These are phyloP conservation scores for Verticillium isaacii DNA, from an alignment of 2,329 filamentous ascomycete genomes.

Conservation along the genomic window DNA sequence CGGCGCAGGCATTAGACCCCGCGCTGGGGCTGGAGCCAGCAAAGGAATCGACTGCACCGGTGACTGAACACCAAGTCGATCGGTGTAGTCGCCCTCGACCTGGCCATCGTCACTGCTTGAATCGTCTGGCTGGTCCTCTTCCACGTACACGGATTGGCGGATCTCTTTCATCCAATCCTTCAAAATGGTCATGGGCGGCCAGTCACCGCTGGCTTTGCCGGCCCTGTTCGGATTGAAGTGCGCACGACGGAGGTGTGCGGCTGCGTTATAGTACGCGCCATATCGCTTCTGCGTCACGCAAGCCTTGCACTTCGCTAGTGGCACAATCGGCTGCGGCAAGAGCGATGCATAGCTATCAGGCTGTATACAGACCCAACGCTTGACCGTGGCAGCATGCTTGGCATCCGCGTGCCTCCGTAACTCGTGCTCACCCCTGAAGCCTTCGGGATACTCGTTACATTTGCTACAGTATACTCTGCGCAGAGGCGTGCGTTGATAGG, in stretches of 20 bases:
- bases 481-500: constrained; percentile 53
- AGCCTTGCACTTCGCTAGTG: constrained; percentile 51
- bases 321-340: constrained; percentile 43
- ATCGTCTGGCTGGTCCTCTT: constrained; percentile 39
- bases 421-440: constrained; percentile 89
- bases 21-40: constrained; percentile 1
- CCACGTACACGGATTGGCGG: constrained; percentile 40
- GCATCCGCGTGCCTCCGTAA: constrained; percentile 62
- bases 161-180: constrained; percentile 60
- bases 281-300: constrained; percentile 53
- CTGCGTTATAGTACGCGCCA: constrained; percentile 55
- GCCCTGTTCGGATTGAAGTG: constrained; percentile 53
- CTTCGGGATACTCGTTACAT: constrained; percentile 78
- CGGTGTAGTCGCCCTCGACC: constrained; percentile 18
- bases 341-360: constrained; percentile 31
- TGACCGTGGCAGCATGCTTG: constrained; percentile 50
- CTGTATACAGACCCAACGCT: constrained; percentile 52
- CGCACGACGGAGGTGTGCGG: constrained; percentile 51
- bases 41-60: background rate
- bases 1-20: background rate
- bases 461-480: constrained; percentile 71
- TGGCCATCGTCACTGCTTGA: constrained; percentile 49
- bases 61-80: background rate
- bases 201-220: constrained; percentile 53
- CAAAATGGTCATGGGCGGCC: constrained; percentile 52